Base-by-base conservation (phyloP, 768 basidiomycete species). In the Megacollybia marginata region DNA sequence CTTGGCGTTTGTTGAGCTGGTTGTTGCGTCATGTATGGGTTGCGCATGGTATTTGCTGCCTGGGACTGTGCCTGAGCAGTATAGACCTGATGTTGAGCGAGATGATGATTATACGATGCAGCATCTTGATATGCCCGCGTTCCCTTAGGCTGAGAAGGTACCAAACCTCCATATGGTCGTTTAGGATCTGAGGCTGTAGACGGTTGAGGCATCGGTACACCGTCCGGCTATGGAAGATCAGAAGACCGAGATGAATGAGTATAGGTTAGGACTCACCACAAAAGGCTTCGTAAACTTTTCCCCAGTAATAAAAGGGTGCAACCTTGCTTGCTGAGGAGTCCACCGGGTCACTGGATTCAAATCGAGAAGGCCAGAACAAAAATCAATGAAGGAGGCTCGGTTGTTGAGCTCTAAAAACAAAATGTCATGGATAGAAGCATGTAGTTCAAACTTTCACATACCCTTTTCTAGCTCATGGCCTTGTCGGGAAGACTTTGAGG, bases 271-370 rank as follows among this genome's bases (percentile, higher is more conserved):
- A 70, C 84, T 62, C 68, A 88, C 90, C 62, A 81, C 76, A 67
- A 86, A 92, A 6, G 90, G 85, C 60, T 88, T 90, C 6, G 82
- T 84, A 62, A 86, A 96, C 62, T 93, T 94, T 68, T 98, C 96
- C 47, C 95, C 95, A 5, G 93, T 96, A 57, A 99, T 96, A 69
- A 98, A 99, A 2, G 96, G 96, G 65, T 99, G 96, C 60, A 88
- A 70, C 46, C 87, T 77, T 35, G 96, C 96, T 67, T 99, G 94
- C 61, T 96, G 92, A 20, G 96, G 95, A 10, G 94, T 86, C 96
- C 96, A 99, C 49, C 96, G 79, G 51, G 91, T 88, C 49, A 95
- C 83, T 15, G 96, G 95, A 61, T 98, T 92, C 69, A 99, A 70
- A 63, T 96, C 86, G 53, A 99, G 75, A 18, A 98, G 74, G 33